Evolutionary conservation across 495 filamentous ascomycete genomes (phyloP), one percentile per base, ranked within the genome.

Genomic region (Trichoderma asperelloides): DNA sequence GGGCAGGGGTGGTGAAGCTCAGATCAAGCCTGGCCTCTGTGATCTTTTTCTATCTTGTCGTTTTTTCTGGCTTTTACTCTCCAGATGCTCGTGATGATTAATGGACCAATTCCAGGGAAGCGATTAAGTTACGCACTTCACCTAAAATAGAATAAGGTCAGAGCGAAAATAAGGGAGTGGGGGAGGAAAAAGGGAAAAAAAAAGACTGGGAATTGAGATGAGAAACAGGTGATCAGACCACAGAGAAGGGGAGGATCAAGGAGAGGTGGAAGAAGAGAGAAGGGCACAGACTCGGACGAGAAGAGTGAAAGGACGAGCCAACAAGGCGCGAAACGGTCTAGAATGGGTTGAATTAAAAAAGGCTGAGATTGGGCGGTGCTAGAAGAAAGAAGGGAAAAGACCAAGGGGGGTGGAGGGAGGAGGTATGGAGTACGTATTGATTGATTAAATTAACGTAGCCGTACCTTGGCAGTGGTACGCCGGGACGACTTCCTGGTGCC

Each of bases 361-460:
- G 68, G 51, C 66, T 65, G 63, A 64, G 21, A 12, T 40, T 33
- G 37, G 60, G 60, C 37, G 51, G 67, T 63, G 64, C 66, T 68
- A 68, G 43, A 55, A 68, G 64, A 67, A 70, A 55, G 51, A 70
- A 60, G 40, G 25, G 11, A 40, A 64, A 64, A 15, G n/a, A 12
- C 28, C 60, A 63, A 63, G 16, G 60, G 33, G 60, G 60, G 60
- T 16, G 60, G 60, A 63, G 60, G 33, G 49, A 55, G 41, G 41
- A 55, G 49, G n/a, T 55, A 55, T n/a, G n/a, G 43, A 47, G 43
- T 37, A 37, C 33, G 33, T 37, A 37, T 37, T 37, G 9, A 37
- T 37, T 7, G 33, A 37, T 37, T 37, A 37, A 37, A 37, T 37
- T 37, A n/a, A 55, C n/a, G 25, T 55, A n/a, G 16, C 5, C n/a